phyloP scores from a whole-genome alignment of 805 yeast species.

The Barnettozyma wickerhamii region DNA sequence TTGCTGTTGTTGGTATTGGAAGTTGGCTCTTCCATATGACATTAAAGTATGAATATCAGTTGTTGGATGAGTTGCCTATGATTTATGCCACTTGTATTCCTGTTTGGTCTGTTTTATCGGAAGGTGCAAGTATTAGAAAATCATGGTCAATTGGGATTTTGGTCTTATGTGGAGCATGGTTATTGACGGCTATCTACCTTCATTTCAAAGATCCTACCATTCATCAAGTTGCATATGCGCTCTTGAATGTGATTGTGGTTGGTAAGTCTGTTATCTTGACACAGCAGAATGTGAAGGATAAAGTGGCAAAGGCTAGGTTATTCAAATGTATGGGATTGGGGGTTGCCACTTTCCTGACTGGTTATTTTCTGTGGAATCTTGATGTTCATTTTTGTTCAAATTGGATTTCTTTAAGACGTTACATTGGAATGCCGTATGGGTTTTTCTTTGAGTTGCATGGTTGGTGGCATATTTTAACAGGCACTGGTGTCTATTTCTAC shows the following conservation, averaged over 20 bases:
- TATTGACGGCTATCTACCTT: conserved; percentile 69
- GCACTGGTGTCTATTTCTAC: conserved; percentile 83
- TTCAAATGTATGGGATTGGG: conserved; percentile 56
- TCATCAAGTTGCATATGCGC: conserved; percentile 83
- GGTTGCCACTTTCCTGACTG: conserved; percentile 57
- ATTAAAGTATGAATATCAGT: conserved; percentile 78
- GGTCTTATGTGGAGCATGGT: conserved; percentile 49
- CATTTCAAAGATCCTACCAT: conserved; percentile 76
- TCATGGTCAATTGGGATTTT: conserved; percentile 43
- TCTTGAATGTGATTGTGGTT: conserved; percentile 71
- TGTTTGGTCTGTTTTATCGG: conserved; percentile 76
- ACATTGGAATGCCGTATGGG: conserved; percentile 80
- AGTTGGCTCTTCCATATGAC: conserved; percentile 98
- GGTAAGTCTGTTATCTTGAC: conserved; percentile 53
- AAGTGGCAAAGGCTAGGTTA: conserved; percentile 42
- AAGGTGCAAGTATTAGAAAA: conserved; percentile 37
- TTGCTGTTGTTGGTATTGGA: conserved; percentile 87
- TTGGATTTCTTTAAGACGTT: conserved; percentile 56
- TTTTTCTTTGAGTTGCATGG: conserved; percentile 87
- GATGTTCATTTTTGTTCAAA: conserved; percentile 74
- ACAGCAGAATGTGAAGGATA: conserved; percentile 46
- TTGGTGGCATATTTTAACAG: conserved; percentile 94
- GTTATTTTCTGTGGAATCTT: conserved; percentile 83
- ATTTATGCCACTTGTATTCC: conserved; percentile 97
- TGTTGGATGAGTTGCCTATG: conserved; percentile 96